phyloP scores from a whole-genome alignment of 2,329 filamentous ascomycete species.

The Pseudogymnoascus sp. region DNA sequence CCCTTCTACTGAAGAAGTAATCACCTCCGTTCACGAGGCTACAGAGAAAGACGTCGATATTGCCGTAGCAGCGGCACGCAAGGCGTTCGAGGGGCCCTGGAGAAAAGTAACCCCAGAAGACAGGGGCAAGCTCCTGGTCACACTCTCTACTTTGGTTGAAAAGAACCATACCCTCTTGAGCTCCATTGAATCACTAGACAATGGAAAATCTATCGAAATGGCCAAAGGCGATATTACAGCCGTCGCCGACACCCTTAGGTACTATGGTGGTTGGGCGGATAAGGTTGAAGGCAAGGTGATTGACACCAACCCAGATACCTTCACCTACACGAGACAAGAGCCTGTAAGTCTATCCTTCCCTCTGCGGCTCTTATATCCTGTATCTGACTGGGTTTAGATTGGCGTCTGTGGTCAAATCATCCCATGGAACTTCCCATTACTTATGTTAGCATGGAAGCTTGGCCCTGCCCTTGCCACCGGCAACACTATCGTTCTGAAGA shows the following conservation, averaged over 20 bases:
- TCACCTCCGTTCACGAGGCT: slow-evolving; percentile 73
- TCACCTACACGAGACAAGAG: slow-evolving; percentile 61
- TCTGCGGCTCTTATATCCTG: neutral
- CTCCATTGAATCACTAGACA: slow-evolving; percentile 78
- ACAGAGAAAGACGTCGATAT: slow-evolving; percentile 78
- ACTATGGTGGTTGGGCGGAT: slow-evolving; percentile 70
- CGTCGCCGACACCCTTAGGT: slow-evolving; percentile 65
- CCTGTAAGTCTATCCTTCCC: slow-evolving; percentile 41
- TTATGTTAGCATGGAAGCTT: slow-evolving; percentile 61
- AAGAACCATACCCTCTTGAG: slow-evolving; percentile 69
- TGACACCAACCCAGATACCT: slow-evolving; percentile 54
- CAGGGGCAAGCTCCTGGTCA: slow-evolving; percentile 61
- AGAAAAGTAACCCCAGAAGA: slow-evolving; percentile 56
- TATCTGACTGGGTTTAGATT: slow-evolving; percentile 27
- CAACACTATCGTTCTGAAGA: slow-evolving; percentile 52
- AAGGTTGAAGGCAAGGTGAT: slow-evolving; percentile 63
- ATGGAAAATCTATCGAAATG: slow-evolving; percentile 72
- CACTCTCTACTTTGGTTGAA: slow-evolving; percentile 73
- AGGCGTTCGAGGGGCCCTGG: slow-evolving; percentile 73
- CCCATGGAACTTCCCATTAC: slow-evolving; percentile 62
- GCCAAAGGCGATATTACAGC: slow-evolving; percentile 65
- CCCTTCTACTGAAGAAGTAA: slow-evolving; percentile 75
- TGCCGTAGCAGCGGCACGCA: slow-evolving; percentile 76
- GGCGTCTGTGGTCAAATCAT: slow-evolving; percentile 66
- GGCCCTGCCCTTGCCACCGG: slow-evolving; percentile 50